Percentiles rank a stretch among this genome's conserved stretches.
Conservation (phyloP, 2,329 filamentous ascomycete genomes). For the Seiridium unicorne region DNA sequence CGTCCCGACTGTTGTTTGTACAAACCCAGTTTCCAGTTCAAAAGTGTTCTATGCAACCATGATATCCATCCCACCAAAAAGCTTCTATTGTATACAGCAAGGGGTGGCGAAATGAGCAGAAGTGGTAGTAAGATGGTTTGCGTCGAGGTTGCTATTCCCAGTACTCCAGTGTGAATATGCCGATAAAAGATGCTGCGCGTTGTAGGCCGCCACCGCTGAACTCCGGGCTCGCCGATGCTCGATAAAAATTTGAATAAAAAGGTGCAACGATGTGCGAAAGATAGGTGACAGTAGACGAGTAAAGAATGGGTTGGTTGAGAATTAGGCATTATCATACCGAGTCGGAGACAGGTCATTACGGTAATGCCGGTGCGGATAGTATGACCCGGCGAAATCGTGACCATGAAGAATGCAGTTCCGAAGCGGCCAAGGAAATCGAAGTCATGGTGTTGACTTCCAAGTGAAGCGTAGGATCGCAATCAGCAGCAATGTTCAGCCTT, state of each 20-base stretch:
- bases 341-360: constrained; percentile 4
- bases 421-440: not conserved
- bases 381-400: not conserved
- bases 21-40: not conserved
- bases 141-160: not conserved
- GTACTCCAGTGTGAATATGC: not conserved
- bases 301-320: constrained; percentile 5
- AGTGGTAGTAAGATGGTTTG: not conserved
- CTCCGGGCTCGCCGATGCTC: constrained; percentile 7
- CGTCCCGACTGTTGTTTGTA: not conserved
- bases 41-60: constrained; percentile 11
- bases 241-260: not conserved
- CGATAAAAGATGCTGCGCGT: not conserved
- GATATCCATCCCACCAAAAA: constrained; percentile 1
- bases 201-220: constrained; percentile 5
- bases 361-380: not conserved
- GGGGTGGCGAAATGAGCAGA: not conserved
- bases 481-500: not conserved
- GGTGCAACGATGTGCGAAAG: not conserved
- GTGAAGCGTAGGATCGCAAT: no score
- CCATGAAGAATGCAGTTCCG: not conserved
- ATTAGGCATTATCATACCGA: constrained; percentile 24
- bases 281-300: constrained; percentile 12
- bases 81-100: constrained; percentile 9
- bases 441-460: not conserved